Evolutionary conservation across 768 basidiomycete genomes (phyloP).

Genomic region (Suillus spraguei): DNA sequence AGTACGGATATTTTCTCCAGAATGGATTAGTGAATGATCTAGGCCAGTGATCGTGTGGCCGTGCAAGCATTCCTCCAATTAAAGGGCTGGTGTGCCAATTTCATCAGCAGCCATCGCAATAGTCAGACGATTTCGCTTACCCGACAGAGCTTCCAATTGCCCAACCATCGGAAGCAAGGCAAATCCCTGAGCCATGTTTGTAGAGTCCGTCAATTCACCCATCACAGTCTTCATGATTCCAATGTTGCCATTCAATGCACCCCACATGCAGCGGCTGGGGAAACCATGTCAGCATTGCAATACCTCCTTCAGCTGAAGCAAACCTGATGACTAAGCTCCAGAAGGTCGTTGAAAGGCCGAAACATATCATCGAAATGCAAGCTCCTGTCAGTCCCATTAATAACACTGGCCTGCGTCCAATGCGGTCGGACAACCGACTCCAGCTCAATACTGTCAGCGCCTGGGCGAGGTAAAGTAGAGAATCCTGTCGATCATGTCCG

Average conservation of each 20-base stretch:
- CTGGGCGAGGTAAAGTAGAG: constrained; percentile 61
- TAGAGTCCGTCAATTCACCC: constrained; percentile 60
- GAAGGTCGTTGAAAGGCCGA: constrained; percentile 64
- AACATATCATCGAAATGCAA: constrained; percentile 54
- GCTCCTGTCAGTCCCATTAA: constrained; percentile 55
- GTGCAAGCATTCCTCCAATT: constrained; percentile 59
- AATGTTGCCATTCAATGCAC: constrained; percentile 63
- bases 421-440: constrained; percentile 60
- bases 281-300: constrained; percentile 12
- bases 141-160: constrained; percentile 30
- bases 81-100: constrained; percentile 53
- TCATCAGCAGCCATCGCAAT: background rate
- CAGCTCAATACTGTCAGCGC: constrained; percentile 62
- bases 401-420: constrained; percentile 65
- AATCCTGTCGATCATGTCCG: constrained; percentile 46
- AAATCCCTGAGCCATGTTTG: constrained; percentile 31
- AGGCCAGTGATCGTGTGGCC: constrained; percentile 59
- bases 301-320: background rate
- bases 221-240: constrained; percentile 72
- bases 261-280: constrained; percentile 54
- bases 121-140: constrained; percentile 21
- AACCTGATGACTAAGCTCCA: constrained; percentile 58
- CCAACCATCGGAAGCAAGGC: constrained; percentile 35
- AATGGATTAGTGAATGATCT: constrained; percentile 43
- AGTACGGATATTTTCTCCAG: constrained; percentile 40